phyloP scores from a whole-genome alignment of 306 rosid species.

The Begonia loranthoides region DNA sequence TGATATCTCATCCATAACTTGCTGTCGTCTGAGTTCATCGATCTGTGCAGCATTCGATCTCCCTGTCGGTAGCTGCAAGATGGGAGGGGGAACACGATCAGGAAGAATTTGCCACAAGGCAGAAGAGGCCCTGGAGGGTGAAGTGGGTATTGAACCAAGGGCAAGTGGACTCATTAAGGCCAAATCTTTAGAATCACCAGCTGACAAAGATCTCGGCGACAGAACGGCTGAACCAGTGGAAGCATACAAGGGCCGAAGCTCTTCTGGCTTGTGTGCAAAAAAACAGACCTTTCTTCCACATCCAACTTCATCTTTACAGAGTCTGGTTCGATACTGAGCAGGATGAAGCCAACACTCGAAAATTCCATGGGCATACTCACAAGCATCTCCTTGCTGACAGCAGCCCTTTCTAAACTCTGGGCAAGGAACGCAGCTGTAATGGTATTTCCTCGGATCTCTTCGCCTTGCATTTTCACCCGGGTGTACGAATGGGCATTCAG shows the following conservation, averaged over 20 bases:
- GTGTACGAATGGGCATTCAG: conserved; percentile 90
- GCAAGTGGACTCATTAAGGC: conserved; percentile 13
- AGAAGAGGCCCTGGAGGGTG: conserved; percentile 46
- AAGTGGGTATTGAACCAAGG: conserved; percentile 38
- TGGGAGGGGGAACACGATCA: conserved; percentile 27
- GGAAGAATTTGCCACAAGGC: conserved; percentile 50
- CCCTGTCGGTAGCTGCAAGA: conserved; percentile 49
- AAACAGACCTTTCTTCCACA: conserved; percentile 73
- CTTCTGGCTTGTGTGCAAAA: conserved; percentile 77
- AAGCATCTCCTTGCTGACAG: conserved; percentile 66
- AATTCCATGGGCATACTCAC: conserved; percentile 87
- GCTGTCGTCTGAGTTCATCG: conserved; percentile 25
- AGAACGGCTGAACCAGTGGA: conserved; percentile 82
- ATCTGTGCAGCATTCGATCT: conserved; percentile 37
- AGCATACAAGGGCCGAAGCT: conserved; percentile 78
- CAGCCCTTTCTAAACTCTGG: conserved; percentile 75
- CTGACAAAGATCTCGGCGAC: conserved; percentile 48
- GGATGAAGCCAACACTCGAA: conserved; percentile 97
- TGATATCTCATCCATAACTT: conserved; percentile 15
- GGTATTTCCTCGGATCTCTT: conserved; percentile 69
- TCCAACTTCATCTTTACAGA: conserved; percentile 72
- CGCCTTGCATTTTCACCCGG: conserved; percentile 88
- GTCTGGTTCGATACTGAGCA: conserved; percentile 77
- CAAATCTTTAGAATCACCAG: neutral
- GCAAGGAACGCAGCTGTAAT: conserved; percentile 78